These are phyloP conservation scores for Ulota crispa DNA, from an alignment of 225 moss, liverwort and hornwort species.

Conservation along the genomic window DNA sequence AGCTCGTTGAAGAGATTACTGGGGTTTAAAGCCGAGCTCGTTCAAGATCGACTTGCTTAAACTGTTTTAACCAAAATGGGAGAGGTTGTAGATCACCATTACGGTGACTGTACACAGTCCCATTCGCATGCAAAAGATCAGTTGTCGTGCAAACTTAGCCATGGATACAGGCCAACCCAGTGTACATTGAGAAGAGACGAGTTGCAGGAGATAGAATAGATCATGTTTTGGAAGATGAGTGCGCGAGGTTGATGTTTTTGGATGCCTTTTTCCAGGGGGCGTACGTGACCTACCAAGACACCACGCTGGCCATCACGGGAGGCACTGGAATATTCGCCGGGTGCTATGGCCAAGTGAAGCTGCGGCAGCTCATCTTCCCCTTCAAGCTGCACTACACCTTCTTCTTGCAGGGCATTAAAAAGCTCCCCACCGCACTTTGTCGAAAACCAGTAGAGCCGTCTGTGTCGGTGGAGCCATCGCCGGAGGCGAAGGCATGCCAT, in stretches of 20 bases:
- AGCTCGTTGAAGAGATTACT: too few relatives aligned
- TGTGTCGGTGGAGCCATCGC: neutral
- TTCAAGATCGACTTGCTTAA: too few relatives aligned
- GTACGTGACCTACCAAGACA: conserved; percentile 45
- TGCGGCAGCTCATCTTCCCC: conserved; percentile 50
- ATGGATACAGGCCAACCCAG: neutral
- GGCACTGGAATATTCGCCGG: conserved; percentile 52
- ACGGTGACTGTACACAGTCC: too few relatives aligned
- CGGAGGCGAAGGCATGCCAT: conserved; percentile 35
- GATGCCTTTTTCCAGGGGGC: conserved; percentile 30
- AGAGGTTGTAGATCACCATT: too few relatives aligned
- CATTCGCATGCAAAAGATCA: too few relatives aligned
- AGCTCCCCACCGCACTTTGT: conserved; percentile 16
- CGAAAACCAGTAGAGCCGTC: conserved; percentile 24
- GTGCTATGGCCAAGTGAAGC: conserved; percentile 43
- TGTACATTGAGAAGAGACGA: neutral
- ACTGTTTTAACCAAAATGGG: too few relatives aligned
- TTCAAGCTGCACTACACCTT: conserved; percentile 65
- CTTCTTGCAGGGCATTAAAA: conserved; percentile 48
- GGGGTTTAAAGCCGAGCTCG: too few relatives aligned
- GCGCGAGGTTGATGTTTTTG: neutral
- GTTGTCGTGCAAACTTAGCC: neutral
- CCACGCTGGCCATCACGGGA: conserved; percentile 51
- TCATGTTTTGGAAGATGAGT: neutral
- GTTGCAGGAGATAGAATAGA: neutral